Conservation (phyloP, 106 monocot species). For the Acanthochlamys bracteata region DNA sequence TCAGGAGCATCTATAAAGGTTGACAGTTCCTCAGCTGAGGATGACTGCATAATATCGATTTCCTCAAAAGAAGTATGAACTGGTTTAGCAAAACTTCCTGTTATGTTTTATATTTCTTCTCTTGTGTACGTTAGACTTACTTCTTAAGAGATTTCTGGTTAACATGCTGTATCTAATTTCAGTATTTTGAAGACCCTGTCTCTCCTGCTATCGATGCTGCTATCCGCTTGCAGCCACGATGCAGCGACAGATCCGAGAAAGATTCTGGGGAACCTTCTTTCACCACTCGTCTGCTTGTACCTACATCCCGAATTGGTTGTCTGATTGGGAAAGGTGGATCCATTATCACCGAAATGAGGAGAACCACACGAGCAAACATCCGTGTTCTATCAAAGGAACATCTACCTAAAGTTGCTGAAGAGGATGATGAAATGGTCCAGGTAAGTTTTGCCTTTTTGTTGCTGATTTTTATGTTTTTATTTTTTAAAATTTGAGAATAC, state of each 20-base stretch:
- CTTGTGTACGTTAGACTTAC: neutral
- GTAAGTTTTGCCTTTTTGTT: slow-evolving; percentile 19
- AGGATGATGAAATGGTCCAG: slow-evolving; percentile 99
- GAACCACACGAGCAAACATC: slow-evolving; percentile 73
- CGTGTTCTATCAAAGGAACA: slow-evolving; percentile 87
- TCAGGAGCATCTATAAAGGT: slow-evolving; percentile 68
- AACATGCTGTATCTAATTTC: neutral
- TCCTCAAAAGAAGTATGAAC: slow-evolving; percentile 57
- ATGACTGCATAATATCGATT: slow-evolving; percentile 67
- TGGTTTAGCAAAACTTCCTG: too few species aligned
- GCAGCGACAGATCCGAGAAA: slow-evolving; percentile 79
- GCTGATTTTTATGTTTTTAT: slow-evolving; percentile 1
- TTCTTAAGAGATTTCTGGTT: neutral
- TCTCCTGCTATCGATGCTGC: slow-evolving; percentile 89
- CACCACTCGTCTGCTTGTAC: slow-evolving; percentile 81
- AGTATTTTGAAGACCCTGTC: slow-evolving; percentile 87
- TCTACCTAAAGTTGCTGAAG: slow-evolving; percentile 84
- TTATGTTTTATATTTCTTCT: neutral
- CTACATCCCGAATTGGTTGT: slow-evolving; percentile 92
- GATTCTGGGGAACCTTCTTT: slow-evolving; percentile 58
- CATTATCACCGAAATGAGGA: slow-evolving; percentile 93
- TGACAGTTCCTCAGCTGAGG: slow-evolving; percentile 50
- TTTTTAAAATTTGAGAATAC: neutral
- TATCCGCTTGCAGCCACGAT: slow-evolving; percentile 78
- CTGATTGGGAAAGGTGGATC: slow-evolving; percentile 93